Base-by-base conservation (phyloP, 306 rosid species). In the Ziziphus jujuba region DNA sequence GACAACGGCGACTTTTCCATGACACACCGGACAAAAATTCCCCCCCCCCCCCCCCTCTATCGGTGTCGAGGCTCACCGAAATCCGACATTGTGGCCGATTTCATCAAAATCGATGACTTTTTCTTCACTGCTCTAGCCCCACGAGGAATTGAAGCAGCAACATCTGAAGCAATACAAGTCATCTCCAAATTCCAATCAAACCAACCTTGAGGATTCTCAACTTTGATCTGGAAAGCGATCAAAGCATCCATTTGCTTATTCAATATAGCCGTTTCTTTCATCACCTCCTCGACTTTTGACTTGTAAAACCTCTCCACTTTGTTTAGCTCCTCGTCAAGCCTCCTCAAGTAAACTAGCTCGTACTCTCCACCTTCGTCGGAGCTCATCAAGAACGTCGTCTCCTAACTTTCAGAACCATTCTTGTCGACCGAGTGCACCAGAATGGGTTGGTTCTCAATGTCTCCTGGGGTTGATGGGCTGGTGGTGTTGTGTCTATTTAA, bases 221-320 rank as follows among this genome's bases (percentile, higher is more conserved):
- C 96, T 76, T 82, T 89, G 0, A 89, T 76, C 44, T 87, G 57
- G 28, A 89, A 82, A 59, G 89, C 96, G 28, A 89, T 85, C 16
- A 89, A 71, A 61, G 90, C 90, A 20, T 87, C 87, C 92, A 89
- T 84, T 60, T 89, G 96, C 66, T 81, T 79, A 65, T 84, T 84
- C 25, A 89, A 73, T 50, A 72, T 54, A n/a, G 17, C 67, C 0
- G 96, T 92, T 64, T 89, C 92, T 56, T 81, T 75, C 81, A 78
- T 71, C 25, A 86, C 85, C 49, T 89, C 92, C 17, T 82, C 87
- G 12, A 82, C 85, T 50, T 87, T 84, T 0, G 75, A 17, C 77
- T 19, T 38, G 17, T 80, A 89, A 23, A 89, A 89, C 72, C 35
- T 79, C 59, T 75, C 74, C 65, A 84, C 96, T 52, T 89, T 84